These are phyloP conservation scores for Przewalskia tangutica DNA, from an alignment of 257 asterid species.

Conservation along the genomic window DNA sequence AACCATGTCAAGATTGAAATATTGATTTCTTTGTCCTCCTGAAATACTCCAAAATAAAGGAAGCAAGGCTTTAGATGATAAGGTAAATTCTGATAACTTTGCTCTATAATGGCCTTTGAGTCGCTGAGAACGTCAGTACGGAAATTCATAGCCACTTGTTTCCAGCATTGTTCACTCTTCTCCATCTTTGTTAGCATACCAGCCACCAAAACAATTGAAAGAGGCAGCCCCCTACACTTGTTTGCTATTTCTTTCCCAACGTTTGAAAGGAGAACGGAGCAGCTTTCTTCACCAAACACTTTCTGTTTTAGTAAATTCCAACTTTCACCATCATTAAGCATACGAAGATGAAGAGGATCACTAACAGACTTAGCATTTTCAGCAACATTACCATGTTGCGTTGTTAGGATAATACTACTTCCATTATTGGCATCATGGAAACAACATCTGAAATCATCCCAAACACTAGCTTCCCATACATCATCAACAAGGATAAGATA, in stretches of 20 bases:
- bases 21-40: constrained; percentile 8
- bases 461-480: neutral
- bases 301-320: neutral
- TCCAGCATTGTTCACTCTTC: neutral
- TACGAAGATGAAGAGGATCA: neutral
- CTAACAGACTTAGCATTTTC: neutral
- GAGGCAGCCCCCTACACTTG: constrained; percentile 12
- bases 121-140: neutral
- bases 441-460: neutral
- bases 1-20: constrained; percentile 5
- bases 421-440: neutral
- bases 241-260: neutral
- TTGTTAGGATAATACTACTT: neutral
- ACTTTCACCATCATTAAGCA: neutral
- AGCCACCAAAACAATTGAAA: constrained; percentile 6
- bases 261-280: neutral
- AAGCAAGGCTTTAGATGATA: constrained; percentile 14
- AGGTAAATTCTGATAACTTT: constrained; percentile 15
- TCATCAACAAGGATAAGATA: neutral
- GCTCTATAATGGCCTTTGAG: neutral
- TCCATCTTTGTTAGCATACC: constrained; percentile 9
- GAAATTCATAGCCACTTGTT: neutral
- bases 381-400: neutral
- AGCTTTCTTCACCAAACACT: neutral
- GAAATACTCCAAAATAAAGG: constrained; percentile 16